Evolutionary conservation across 345 rosid species (phyloP).

Genomic region (Lepidium sativum): DNA sequence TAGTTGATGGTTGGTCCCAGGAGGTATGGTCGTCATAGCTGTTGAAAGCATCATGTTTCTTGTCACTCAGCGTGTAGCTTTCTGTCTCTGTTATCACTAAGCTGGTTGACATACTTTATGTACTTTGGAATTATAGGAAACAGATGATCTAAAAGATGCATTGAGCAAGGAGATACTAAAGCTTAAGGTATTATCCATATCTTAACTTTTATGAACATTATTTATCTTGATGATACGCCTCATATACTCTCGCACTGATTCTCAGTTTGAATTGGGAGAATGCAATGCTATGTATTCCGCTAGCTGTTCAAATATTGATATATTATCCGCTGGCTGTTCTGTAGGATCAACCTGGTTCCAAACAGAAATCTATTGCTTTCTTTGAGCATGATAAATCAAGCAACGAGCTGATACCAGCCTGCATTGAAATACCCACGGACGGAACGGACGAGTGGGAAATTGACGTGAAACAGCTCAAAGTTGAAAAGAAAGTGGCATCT

Average conservation of each 20-base stretch:
- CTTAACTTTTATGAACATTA: background rate
- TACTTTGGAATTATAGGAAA: constrained; percentile 45
- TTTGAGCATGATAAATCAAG: constrained; percentile 35
- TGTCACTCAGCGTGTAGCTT: background rate
- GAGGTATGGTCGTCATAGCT: constrained; percentile 46
- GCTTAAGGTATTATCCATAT: constrained; percentile 52
- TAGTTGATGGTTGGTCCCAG: constrained; percentile 89
- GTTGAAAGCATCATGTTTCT: background rate
- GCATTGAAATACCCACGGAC: constrained; percentile 78
- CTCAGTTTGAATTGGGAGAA: background rate
- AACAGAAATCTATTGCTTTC: constrained; percentile 37
- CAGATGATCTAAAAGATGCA: constrained; percentile 56
- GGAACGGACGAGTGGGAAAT: constrained; percentile 97
- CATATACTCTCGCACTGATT: background rate
- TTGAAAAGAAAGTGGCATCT: constrained; percentile 73
- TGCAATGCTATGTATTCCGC: constrained; percentile 1
- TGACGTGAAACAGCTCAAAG: constrained; percentile 58
- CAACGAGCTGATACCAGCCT: constrained; percentile 40
- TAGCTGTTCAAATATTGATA: constrained; percentile 6
- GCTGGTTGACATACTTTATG: constrained; percentile 14
- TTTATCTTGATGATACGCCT: background rate
- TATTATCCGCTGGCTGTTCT: constrained; percentile 19
- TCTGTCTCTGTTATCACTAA: constrained; percentile 9
- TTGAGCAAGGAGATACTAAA: constrained; percentile 61
- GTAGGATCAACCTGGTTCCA: constrained; percentile 53